Percentiles rank a stretch among this genome's conserved stretches.
Conservation (phyloP, 2,329 filamentous ascomycete genomes). For the Colletotrichum trifolii region DNA sequence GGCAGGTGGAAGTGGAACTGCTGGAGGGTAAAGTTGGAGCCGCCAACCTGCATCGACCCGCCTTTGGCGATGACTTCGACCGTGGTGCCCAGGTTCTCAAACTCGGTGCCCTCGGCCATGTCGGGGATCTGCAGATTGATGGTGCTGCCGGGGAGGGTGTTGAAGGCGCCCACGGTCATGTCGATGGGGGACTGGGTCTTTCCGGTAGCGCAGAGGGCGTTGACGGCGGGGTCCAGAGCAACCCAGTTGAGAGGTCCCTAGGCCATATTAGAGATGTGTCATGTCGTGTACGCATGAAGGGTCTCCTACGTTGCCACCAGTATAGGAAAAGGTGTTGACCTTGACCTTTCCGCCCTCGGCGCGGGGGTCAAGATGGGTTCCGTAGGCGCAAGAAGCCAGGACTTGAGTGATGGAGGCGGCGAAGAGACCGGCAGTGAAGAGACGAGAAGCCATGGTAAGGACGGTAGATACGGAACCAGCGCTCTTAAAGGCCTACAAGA, state of each 20-base stretch:
- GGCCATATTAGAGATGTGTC: constrained; percentile 15
- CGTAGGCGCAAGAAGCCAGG: constrained; percentile 52
- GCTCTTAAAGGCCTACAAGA: constrained; percentile 27
- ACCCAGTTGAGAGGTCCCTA: constrained; percentile 59
- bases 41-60: constrained; percentile 48
- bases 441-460: constrained; percentile 33
- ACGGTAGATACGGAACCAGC: constrained; percentile 33
- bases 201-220: constrained; percentile 56
- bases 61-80: constrained; percentile 65
- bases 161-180: constrained; percentile 37
- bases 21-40: constrained; percentile 50
- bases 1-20: constrained; percentile 65
- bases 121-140: constrained; percentile 48
- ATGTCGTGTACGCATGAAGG: not conserved
- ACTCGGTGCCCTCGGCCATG: constrained; percentile 54
- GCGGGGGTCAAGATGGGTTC: constrained; percentile 49
- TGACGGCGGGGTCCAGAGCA: constrained; percentile 49
- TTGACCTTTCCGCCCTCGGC: constrained; percentile 44
- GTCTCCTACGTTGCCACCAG: constrained; percentile 46
- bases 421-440: constrained; percentile 31
- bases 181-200: constrained; percentile 63
- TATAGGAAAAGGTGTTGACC: constrained; percentile 52
- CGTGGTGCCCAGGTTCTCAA: constrained; percentile 69
- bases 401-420: constrained; percentile 33
- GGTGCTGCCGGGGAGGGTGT: constrained; percentile 38